Evolutionary conservation across 2,329 filamentous ascomycete genomes (phyloP), one percentile per base, ranked within the genome.

Genomic region (Hysterium pulicare): DNA sequence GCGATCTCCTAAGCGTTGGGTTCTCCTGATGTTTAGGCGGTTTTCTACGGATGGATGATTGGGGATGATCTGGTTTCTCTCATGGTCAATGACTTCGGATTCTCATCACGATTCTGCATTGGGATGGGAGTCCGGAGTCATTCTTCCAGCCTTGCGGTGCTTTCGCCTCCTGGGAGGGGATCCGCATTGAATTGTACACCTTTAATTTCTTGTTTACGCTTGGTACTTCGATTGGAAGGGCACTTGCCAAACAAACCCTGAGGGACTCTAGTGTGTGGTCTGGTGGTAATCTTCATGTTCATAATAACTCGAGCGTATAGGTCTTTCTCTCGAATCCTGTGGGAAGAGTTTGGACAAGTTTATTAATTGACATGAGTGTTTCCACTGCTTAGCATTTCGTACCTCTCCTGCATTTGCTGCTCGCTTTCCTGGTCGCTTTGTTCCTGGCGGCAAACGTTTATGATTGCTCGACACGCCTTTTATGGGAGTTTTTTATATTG

Each of bases 21-120:
- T 47, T 48, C 33, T 33, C 47, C 46, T 46, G 17, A 20, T 38
- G 34, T 19, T 45, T 41, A 42, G 33, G 47, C 45, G 41, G 35
- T 44, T 41, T 42, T 19, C 45, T 44, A 46, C 39, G 38, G 54
- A 17, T 13, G n/a, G 53, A 45, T 49, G 44, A 48, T 44, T 36
- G 52, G 43, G 51, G 48, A 55, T 42, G 33, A 33, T 26, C 47
- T 44, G 48, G 42, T 38, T 49, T 53, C 55, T 58, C 47, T 59
- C 34, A 59, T 45, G 61, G 58, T 53, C 58, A 54, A 61, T 51
- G 57, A 55, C 55, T 61, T 53, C 48, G 52, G 42, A 34, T 57
- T 47, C 51, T 50, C 54, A 58, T 61, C 57, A 60, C 48, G 59
- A 58, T 63, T 46, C 44, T 58, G 55, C 55, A 61, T 59, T 59